Evolutionary conservation across 2,329 filamentous ascomycete genomes (phyloP).

Genomic region (Penicillium janthinellum): DNA sequence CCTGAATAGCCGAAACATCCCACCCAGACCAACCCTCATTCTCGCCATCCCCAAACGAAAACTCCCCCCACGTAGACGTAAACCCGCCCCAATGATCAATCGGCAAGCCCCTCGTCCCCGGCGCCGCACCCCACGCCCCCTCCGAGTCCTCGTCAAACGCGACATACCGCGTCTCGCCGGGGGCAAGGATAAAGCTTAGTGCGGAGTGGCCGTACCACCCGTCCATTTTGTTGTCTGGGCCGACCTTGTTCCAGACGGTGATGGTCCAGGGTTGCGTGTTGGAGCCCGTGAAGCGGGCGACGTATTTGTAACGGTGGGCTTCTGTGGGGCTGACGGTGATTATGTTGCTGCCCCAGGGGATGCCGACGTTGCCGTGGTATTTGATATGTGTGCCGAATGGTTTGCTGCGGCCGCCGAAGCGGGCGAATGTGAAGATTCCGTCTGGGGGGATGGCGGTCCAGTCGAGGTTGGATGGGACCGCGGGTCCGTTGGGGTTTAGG

Average conservation of each 20-base stretch:
- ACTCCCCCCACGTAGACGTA: slow-evolving; percentile 44
- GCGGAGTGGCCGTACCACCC: slow-evolving; percentile 42
- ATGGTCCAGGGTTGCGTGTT: slow-evolving; percentile 38
- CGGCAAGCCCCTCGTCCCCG: slow-evolving; percentile 30
- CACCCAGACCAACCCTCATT: slow-evolving; percentile 43
- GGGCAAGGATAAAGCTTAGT: slow-evolving; percentile 33
- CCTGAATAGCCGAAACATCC: slow-evolving; percentile 46
- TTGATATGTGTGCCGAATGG: slow-evolving; percentile 23
- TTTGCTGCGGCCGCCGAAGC: slow-evolving; percentile 38
- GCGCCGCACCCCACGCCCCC: slow-evolving; percentile 40
- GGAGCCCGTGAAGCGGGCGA: slow-evolving; percentile 35
- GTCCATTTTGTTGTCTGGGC: slow-evolving; percentile 35
- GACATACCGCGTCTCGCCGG: slow-evolving; percentile 38
- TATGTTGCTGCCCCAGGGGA: slow-evolving; percentile 46
- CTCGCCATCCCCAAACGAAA: slow-evolving; percentile 36
- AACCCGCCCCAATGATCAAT: slow-evolving; percentile 36
- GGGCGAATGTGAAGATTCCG: slow-evolving; percentile 22
- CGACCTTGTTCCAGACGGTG: slow-evolving; percentile 45
- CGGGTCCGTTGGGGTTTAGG: slow-evolving; percentile 3
- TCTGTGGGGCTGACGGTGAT: slow-evolving; percentile 35
- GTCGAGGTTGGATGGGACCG: slow-evolving; percentile 6
- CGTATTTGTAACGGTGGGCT: slow-evolving; percentile 41
- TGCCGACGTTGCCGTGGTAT: slow-evolving; percentile 41
- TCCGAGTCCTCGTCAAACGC: slow-evolving; percentile 44
- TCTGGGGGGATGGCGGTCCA: slow-evolving; percentile 29